Conservation (phyloP, 768 basidiomycete genomes). For the Pholiota molesta region DNA sequence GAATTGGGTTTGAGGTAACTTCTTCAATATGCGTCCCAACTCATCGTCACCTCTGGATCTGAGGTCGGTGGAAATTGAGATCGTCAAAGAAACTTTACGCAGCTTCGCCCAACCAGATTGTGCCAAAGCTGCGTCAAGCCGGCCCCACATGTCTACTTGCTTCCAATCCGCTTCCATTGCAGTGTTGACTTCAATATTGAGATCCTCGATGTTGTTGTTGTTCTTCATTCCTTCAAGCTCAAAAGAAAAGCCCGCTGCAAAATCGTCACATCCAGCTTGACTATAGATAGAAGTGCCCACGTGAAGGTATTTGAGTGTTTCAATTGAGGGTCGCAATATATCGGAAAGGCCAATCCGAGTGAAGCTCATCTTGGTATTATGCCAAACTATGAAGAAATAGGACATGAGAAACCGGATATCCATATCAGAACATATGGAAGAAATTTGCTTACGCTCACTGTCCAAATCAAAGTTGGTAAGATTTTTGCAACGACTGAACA, state of each 20-base stretch:
- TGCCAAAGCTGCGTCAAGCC: conserved; percentile 9
- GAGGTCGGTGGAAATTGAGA: background rate
- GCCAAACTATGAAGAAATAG: background rate
- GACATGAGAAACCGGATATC: background rate
- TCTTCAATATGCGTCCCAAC: conserved; percentile 3
- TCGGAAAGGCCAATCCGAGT: background rate
- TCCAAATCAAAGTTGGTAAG: background rate
- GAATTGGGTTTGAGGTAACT: conserved; percentile 10
- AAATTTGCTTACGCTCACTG: too few species aligned
- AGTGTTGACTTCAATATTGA: conserved; percentile 1
- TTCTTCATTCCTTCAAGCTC: conserved; percentile 9
- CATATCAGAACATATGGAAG: background rate
- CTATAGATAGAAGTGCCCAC: background rate
- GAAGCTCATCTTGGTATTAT: background rate
- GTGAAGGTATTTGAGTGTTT: background rate
- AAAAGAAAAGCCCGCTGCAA: background rate
- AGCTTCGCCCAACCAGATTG: conserved; percentile 9
- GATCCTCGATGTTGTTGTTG: conserved; percentile 2
- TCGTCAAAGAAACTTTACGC: conserved; percentile 7
- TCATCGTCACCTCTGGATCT: background rate
- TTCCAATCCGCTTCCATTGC: background rate
- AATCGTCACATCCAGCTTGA: background rate
- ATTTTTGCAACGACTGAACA: background rate
- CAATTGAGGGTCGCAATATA: conserved; percentile 1
- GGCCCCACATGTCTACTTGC: conserved; percentile 6